These are phyloP conservation scores for Silene conica DNA, from an alignment of 148 eudicot genomes.

Conservation along the genomic window DNA sequence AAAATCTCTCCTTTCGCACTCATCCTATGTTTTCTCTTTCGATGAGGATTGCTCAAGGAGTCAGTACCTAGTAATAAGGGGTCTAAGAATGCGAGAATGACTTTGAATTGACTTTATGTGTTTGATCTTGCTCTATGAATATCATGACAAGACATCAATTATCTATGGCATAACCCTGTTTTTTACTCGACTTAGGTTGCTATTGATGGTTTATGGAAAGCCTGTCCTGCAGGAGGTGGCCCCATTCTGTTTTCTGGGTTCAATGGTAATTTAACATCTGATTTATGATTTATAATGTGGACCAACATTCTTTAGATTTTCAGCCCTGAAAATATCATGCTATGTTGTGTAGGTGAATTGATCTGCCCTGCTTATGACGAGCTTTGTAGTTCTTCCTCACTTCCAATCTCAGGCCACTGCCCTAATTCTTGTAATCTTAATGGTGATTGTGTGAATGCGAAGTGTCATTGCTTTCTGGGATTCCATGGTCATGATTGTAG, in stretches of 20 bases:
- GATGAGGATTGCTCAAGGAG: not conserved
- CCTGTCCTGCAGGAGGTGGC: no score
- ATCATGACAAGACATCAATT: not conserved
- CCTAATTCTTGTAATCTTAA: constrained; percentile 78
- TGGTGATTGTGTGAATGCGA: constrained; percentile 87
- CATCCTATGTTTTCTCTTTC: not conserved
- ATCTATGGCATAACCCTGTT: constrained; percentile 1
- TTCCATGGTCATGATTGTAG: constrained; percentile 83
- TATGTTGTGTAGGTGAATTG: constrained; percentile 59
- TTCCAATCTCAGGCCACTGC: constrained; percentile 54
- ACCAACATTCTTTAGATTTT: not conserved
- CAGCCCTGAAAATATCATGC: constrained; percentile 7
- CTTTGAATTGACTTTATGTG: not conserved
- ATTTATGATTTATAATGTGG: not conserved
- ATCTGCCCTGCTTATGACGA: constrained; percentile 90
- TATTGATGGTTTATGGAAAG: constrained; percentile 87
- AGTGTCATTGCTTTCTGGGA: constrained; percentile 79
- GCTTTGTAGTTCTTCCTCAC: constrained; percentile 51
- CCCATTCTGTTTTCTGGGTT: no score
- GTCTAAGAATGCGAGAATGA: not conserved
- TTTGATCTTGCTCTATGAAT: not conserved
- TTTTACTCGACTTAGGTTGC: constrained; percentile 51
- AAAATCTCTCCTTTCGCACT: no score
- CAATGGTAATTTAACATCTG: no score
- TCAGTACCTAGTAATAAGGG: not conserved